Base-by-base conservation (phyloP, 306 rosid genomes). In the Lathyrus sativus region DNA sequence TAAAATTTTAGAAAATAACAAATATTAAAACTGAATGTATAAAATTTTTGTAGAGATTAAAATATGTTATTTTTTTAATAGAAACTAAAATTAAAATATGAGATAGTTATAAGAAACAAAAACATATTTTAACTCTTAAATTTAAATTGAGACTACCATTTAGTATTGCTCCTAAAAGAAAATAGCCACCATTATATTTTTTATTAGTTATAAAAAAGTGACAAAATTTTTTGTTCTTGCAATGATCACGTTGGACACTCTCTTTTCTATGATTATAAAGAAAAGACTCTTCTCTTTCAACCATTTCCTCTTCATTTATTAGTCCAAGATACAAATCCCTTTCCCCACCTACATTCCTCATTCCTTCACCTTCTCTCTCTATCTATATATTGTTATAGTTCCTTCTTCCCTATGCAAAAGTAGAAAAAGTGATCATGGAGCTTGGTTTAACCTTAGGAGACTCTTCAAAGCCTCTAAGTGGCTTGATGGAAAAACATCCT, bases 361-460 rank as follows among this genome's bases (percentile, higher is more conserved):
- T 46, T 18, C 43, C 46, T 11, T 29, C 6, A 9, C 50, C 9
- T 41, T 55, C 26, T 56, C 73, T 18, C 42, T 45, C 13, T 65
- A 33, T 33, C 37, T 51, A 48, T 14, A 35, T 35, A 35, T 35
- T 35, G 39, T 35, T 35, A 35, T 15, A 14, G 8, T 56, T 11
- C 29, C 44, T 2, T 35, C 29, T 70, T 48, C 0, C 58, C 39
- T 73, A 80, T 61, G 64, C 43, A 38, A 51, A 72, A 43, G 7
- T 43, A 60, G 54, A 59, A 41, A 62, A 67, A 38, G n/a, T 66
- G 51, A 67, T n/a, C 70, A 88, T 93, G 99, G 97, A 95, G 78
- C 81, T 95, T 39, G 99, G 85, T 62, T 79, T 95, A 35, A 90
- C 91, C 69, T 79, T 95, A 24, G 98, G 98, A 17, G 96, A 89